These are phyloP conservation scores for Yarrowia sp. DNA, from an alignment of 805 yeast species.

Conservation along the genomic window DNA sequence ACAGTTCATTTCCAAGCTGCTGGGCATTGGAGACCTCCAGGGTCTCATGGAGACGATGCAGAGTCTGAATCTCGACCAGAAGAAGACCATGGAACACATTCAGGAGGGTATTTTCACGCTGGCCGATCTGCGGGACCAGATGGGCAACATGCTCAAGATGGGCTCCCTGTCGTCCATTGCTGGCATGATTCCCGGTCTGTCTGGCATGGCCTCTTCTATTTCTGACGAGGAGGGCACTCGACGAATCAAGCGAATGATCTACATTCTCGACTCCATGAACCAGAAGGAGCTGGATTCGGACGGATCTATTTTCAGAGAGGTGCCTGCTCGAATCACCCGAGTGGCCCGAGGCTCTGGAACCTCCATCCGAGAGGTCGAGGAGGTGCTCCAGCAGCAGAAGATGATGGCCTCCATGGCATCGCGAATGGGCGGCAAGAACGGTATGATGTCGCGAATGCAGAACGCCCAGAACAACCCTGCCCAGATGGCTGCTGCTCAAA, in stretches of 20 bases:
- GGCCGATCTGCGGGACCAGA: conserved; percentile 87
- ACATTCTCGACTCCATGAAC: conserved; percentile 94
- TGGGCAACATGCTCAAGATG: conserved; percentile 93
- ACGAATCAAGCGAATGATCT: conserved; percentile 81
- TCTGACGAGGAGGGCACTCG: conserved; percentile 91
- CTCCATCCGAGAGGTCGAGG: conserved; percentile 85
- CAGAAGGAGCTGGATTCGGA: conserved; percentile 85
- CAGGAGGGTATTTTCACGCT: conserved; percentile 93
- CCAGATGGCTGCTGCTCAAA: conserved; percentile 47
- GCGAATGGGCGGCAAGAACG: conserved; percentile 49
- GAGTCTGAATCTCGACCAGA: conserved; percentile 80
- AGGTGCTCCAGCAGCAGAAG: conserved; percentile 83
- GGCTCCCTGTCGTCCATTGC: conserved; percentile 95
- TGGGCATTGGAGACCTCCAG: conserved; percentile 95
- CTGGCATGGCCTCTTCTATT: conserved; percentile 75
- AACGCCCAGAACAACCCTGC: conserved; percentile 38
- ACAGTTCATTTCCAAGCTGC: conserved; percentile 81
- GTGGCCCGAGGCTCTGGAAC: conserved; percentile 96
- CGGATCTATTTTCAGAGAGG: conserved; percentile 70
- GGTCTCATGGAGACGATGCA: conserved; percentile 92
- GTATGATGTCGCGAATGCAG: conserved; percentile 47
- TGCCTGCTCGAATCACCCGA: conserved; percentile 82
- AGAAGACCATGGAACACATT: conserved; percentile 79
- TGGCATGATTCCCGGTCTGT: conserved; percentile 90
- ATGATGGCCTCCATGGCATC: conserved; percentile 80